phyloP scores from a whole-genome alignment of 148 eudicot species.

The Vaccinium corymbosum region DNA sequence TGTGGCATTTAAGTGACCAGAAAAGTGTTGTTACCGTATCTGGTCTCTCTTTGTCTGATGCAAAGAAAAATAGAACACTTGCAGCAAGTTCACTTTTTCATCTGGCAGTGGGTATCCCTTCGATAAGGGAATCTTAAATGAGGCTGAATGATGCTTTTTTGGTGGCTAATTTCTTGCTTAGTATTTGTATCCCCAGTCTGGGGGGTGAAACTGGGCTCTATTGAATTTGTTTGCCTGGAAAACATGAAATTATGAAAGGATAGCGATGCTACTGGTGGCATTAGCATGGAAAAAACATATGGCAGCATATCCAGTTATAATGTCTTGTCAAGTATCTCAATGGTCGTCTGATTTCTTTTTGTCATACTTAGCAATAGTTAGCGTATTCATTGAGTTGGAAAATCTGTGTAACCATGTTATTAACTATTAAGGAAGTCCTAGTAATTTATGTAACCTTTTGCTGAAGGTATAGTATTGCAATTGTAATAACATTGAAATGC shows the following conservation, averaged over 20 bases:
- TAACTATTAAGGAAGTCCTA: background rate
- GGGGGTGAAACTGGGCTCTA: background rate
- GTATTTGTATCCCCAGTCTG: background rate
- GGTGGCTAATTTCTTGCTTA: background rate
- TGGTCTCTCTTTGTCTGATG: background rate
- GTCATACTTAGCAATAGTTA: background rate
- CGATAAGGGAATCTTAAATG: background rate
- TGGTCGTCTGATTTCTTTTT: background rate
- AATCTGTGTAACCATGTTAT: background rate
- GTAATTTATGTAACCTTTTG: background rate
- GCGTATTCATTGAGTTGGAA: background rate
- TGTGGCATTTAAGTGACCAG: no score
- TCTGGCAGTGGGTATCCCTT: background rate
- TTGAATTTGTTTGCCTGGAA: background rate
- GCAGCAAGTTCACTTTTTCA: background rate
- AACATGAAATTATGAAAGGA: background rate
- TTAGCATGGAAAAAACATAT: slow-evolving; percentile 3
- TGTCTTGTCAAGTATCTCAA: background rate
- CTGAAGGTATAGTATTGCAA: background rate
- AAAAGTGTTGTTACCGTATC: background rate
- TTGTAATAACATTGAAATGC: background rate
- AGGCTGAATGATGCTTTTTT: slow-evolving; percentile 1
- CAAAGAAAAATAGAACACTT: background rate
- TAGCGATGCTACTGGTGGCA: background rate
- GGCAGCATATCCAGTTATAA: background rate